Evolutionary conservation across 2,329 filamentous ascomycete species (phyloP), one percentile per base, ranked within the genome.

Genomic region (Sclerotinia spermophila): DNA sequence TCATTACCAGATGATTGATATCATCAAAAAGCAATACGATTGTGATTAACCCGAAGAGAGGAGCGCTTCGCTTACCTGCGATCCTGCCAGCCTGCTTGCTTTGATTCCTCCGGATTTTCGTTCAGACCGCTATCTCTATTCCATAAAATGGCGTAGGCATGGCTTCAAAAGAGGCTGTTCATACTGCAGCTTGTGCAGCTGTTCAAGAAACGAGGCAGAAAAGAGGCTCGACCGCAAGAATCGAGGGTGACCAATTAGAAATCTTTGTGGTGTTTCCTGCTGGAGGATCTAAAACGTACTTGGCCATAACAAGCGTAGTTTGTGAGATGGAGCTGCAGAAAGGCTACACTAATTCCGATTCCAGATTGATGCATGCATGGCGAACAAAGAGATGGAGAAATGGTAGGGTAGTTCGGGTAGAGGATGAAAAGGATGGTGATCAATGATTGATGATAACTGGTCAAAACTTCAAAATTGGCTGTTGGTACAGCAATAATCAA

Each of bases 371-470:
- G 56, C 35, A 60, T 60, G 58, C 58, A 60, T 60, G 58, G 58
- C 58, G 58, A 60, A 60, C 33, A 17, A 17, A 53, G 44, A 40
- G 45, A 53, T 65, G 61, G 62, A 65, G 62, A 65, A 65, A 65
- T 27, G 62, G 62, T 53, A 65, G 33, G 45, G 45, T 60, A 60
- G 38, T 27, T 60, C 55, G 38, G 58, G 58, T 60, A 42, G 38
- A 38, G 58, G 58, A n/a, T 40, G 56, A 40, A 21, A 53, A 27
- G 48, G n/a, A 30, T 27, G 48, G 13, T 58, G 55, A 35, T 60
- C n/a, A 42, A 60, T 42, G 61, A n/a, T 35, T 62, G 59, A 27
- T 40, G 45, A 21, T 51, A 45, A n/a, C 21, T 51, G 44, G 61
- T 51, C 33, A 53, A 48, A 19, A 45, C 19, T 13, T 35, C 42